Evolutionary conservation across 768 basidiomycete genomes (phyloP).

Genomic region (Boletus rufocinnamomeus): DNA sequence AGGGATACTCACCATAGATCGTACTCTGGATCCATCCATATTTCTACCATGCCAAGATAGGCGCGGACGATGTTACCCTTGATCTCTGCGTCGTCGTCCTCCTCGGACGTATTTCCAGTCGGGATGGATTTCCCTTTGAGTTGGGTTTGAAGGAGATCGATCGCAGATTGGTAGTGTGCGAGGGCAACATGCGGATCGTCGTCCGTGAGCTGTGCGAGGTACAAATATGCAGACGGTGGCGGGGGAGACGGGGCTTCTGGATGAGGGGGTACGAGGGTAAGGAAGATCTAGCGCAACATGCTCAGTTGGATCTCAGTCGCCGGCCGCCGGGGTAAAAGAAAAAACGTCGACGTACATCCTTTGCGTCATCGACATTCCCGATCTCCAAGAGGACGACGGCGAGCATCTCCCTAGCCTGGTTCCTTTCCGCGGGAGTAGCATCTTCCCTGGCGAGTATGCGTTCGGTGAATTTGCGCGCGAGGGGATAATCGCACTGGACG

Average conservation of each 20-base stretch:
- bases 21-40: conserved; percentile 92
- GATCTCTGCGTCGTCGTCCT: conserved; percentile 47
- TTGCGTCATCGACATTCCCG: conserved; percentile 74
- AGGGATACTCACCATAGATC: conserved; percentile 71
- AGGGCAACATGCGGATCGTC: conserved; percentile 75
- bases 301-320: neutral
- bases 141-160: conserved; percentile 65
- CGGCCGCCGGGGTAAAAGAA: neutral
- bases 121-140: conserved; percentile 73
- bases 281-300: conserved; percentile 54
- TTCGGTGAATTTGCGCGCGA: conserved; percentile 70
- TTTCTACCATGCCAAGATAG: conserved; percentile 86
- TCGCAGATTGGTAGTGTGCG: conserved; percentile 76
- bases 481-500: conserved; percentile 81
- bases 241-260: conserved; percentile 59
- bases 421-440: conserved; percentile 45
- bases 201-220: conserved; percentile 84
- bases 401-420: conserved; percentile 75
- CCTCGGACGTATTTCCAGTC: conserved; percentile 36
- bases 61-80: conserved; percentile 74
- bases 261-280: conserved; percentile 58
- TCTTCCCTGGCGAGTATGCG: conserved; percentile 65
- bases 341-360: conserved; percentile 48
- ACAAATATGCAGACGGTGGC: conserved; percentile 78
- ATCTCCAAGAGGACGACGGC: conserved; percentile 78